A percentile compares a stretch with the other conserved stretches of the same genome.
Conservation (phyloP, 208 protist species). For the Leishmania gerbilli region DNA sequence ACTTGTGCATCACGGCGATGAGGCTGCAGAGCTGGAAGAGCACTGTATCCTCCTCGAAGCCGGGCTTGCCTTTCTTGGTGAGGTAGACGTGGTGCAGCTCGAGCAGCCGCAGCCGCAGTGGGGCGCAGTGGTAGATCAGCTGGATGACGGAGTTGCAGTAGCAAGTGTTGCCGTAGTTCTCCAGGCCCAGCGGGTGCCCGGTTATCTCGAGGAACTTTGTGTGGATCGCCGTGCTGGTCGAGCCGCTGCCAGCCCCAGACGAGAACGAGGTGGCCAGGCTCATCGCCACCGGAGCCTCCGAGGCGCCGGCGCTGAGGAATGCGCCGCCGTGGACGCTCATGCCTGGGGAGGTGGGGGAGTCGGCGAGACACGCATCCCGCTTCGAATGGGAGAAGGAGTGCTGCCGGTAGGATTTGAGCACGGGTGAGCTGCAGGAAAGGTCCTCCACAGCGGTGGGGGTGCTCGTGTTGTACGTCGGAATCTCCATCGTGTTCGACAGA, state of each 20-base stretch:
- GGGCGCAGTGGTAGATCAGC: conserved; percentile 89
- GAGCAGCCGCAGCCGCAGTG: conserved; percentile 76
- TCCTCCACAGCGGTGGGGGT: conserved; percentile 32
- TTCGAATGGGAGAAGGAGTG: conserved; percentile 50
- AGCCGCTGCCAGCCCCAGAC: not conserved
- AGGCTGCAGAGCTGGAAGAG: conserved; percentile 67
- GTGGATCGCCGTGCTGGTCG: conserved; percentile 37
- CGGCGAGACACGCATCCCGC: conserved; percentile 6
- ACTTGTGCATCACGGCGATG: conserved; percentile 86
- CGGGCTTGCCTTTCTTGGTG: conserved; percentile 48
- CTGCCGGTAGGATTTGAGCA: conserved; percentile 73
- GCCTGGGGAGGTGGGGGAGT: conserved; percentile 32
- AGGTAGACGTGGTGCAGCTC: conserved; percentile 72
- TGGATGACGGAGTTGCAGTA: conserved; percentile 92
- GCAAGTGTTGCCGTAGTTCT: conserved; percentile 93
- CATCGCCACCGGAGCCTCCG: conserved; percentile 6
- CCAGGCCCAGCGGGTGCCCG: conserved; percentile 73
- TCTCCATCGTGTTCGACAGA: conserved; percentile 33
- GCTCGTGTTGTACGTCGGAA: conserved; percentile 53
- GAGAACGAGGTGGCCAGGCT: not conserved
- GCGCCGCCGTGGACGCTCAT: conserved; percentile 14
- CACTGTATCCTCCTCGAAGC: conserved; percentile 70
- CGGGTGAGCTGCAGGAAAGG: conserved; percentile 43
- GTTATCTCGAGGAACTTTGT: conserved; percentile 76
- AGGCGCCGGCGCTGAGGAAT: conserved; percentile 8